Evolutionary conservation across 805 yeast species (phyloP), one percentile per base, ranked within the genome.

Genomic region (Sugiyamaella mastotermitis): DNA sequence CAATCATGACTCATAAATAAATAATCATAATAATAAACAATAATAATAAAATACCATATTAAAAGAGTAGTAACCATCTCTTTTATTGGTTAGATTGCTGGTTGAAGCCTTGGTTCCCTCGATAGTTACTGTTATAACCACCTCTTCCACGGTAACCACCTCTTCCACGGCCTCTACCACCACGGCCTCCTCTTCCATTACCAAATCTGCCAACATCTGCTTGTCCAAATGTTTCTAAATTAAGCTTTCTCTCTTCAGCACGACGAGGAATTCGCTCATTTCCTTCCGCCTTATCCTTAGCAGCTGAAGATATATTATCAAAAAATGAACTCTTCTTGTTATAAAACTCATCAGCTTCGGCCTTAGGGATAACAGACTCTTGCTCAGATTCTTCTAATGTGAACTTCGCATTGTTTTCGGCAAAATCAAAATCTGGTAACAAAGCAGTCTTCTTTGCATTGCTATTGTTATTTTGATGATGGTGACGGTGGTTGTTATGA

Each of bases 251-350:
- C 53, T 85, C 94, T 49, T 80, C 83, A 33, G 71, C 65, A 78
- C 94, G 80, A 53, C 78, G 72, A 74, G 76, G 66, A 35, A 33
- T 44, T 18, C 61, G 54, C 34, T 70, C 70, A 37, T 71, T 73
- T 21, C 47, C 45, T 19, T 51, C 58, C 8, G 37, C 29, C 24
- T 49, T 38, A 26, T 55, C 61, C 29, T 51, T 56, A 16, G 52
- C 61, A 3, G 86, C 78, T 8, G 86, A 74, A 8, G 94, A 82
- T 41, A 90, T 75, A 45, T 74, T 76, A 61, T 92, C 97, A 55
- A 90, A 90, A 60, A 92, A 90, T 1, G 97, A 87, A 10, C 86
- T 75, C 53, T 74, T 72, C 59, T 80, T 86, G 64, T 87, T 74
- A 65, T 92, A 92, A 38, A 49, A 42, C 28, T 47, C 53, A 17